Conservation (phyloP, 257 asterid species). For the Fraxinus pennsylvanica region DNA sequence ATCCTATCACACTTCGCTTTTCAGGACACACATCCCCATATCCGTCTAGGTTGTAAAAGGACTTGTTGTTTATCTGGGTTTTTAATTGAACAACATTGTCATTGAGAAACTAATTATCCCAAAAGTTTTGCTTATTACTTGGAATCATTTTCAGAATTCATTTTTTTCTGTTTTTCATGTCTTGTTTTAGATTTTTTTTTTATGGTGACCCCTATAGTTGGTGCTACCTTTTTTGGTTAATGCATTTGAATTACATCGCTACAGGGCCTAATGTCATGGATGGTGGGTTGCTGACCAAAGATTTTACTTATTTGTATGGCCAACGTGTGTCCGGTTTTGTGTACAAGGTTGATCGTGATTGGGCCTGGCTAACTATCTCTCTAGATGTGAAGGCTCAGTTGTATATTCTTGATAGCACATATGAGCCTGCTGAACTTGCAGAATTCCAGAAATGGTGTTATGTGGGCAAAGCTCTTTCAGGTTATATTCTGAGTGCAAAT, state of each 20-base stretch:
- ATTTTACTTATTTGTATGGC: conserved; percentile 58
- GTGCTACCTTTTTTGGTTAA: conserved; percentile 3
- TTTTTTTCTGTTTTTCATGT: neutral
- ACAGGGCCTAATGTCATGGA: conserved; percentile 54
- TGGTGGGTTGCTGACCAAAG: conserved; percentile 36
- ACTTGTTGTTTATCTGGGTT: neutral
- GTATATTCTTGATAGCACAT: conserved; percentile 72
- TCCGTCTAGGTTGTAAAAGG: neutral
- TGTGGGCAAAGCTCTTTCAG: conserved; percentile 69
- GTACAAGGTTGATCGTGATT: conserved; percentile 76
- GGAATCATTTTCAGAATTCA: neutral
- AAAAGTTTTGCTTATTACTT: neutral
- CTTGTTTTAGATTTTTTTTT: neutral
- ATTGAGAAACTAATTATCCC: neutral
- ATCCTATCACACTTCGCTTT: neutral
- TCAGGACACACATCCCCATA: conserved; percentile 1
- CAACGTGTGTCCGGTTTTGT: conserved; percentile 74
- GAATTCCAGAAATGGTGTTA: conserved; percentile 68
- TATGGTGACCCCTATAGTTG: neutral
- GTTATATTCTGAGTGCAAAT: conserved; percentile 49
- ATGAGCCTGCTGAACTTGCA: conserved; percentile 73
- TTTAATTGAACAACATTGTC: conserved; percentile 4
- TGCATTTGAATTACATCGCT: conserved; percentile 27
- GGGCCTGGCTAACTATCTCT: conserved; percentile 79
- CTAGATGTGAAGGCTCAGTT: conserved; percentile 73